Evolutionary conservation across 2,329 filamentous ascomycete species (phyloP), one percentile per base, ranked within the genome.

Genomic region (Scedosporium boydii): DNA sequence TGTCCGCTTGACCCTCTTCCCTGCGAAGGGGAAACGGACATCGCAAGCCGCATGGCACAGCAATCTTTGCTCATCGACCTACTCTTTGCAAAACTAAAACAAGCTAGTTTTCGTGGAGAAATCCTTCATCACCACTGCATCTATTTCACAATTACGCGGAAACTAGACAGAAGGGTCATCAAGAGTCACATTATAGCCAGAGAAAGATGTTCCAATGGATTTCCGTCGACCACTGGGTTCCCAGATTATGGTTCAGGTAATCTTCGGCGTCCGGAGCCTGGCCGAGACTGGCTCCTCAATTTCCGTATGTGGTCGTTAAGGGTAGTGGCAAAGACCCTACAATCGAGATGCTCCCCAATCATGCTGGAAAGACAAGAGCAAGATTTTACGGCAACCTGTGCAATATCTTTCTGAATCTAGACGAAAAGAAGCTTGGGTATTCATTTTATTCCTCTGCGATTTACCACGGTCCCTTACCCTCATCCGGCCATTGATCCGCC

Each of bases 401-500:
- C 27, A 29, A 29, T 6, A 29, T 29, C 27, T 29, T 29, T 6
- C 16, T n/a, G 44, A 9, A 46, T 46, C 44, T n/a, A 4, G 44
- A 46, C 14, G 21, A 26, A 29, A 26, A 55, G 21, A 55, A 55
- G 29, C 21, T 48, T 48, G 44, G 44, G 14, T 48, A 48, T 55
- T 27, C 51, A 29, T 23, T 55, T 9, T 55, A 48, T 21, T 21
- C 12, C 14, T 10, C 21, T 23, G 23, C 6, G 18, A 10, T 14
- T 55, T 46, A 62, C 57, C 63, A 64, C 4, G 62, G 41, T n/a
- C 62, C 63, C 21, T 34, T 38, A 6, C 63, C 63, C 18, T 64
- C 60, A 44, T 64, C 60, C 6, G 63, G 63, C 63, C 63, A 64
- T 48, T 64, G 63, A 26, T 62, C 63, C 5, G 26, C 26, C 21